phyloP scores from a whole-genome alignment of 169 alveolate genomes.

The Cryptosporidium canis region DNA sequence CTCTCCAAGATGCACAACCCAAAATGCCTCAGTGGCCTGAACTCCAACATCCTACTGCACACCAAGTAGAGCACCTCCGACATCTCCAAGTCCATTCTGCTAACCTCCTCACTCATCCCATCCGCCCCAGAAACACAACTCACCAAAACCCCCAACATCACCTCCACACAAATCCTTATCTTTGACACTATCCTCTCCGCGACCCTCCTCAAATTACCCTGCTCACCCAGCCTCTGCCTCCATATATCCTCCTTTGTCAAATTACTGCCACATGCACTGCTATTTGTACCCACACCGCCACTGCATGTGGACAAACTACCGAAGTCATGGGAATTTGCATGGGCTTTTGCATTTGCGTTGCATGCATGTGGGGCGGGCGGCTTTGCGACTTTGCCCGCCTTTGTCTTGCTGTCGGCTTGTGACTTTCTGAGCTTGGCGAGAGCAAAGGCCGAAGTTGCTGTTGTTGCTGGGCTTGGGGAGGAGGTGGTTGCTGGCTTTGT shows the following conservation, averaged over 20 bases:
- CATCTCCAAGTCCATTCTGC: background rate
- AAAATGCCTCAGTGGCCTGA: constrained; percentile 2
- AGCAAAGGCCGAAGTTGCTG: constrained; percentile 37
- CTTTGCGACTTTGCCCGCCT: background rate
- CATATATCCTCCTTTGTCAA: constrained; percentile 43
- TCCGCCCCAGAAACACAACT: background rate
- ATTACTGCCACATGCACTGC: background rate
- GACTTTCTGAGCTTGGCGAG: constrained; percentile 55
- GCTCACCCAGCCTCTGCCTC: constrained; percentile 14
- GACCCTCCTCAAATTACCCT: constrained; percentile 3
- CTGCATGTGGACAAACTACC: constrained; percentile 2
- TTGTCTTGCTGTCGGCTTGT: constrained; percentile 31
- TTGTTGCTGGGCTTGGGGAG: background rate
- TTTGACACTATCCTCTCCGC: background rate
- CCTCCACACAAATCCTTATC: background rate
- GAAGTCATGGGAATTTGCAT: background rate
- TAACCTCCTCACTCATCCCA: background rate
- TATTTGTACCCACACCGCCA: background rate
- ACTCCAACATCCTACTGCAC: constrained; percentile 22
- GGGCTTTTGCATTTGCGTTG: background rate
- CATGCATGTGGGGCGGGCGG: background rate
- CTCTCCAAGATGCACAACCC: background rate
- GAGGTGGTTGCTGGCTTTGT: background rate
- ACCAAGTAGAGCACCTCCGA: constrained; percentile 7
- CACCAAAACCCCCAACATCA: background rate